Evolutionary conservation across 2,329 filamentous ascomycete species (phyloP).

Genomic region (Trichophyton verrucosum): DNA sequence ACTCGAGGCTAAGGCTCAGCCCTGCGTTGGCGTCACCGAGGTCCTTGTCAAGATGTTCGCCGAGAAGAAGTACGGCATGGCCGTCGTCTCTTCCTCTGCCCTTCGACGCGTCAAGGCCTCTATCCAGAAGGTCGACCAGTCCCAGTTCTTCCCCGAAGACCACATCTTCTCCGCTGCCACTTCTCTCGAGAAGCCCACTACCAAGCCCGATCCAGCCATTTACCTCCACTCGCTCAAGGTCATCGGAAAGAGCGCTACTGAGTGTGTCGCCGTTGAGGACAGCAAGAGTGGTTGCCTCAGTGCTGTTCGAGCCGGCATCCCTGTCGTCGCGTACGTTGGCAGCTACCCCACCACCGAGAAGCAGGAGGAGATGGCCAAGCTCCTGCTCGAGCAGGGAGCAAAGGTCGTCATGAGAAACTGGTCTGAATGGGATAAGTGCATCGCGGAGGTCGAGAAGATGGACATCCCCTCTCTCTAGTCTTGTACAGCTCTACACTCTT

Average conservation of each 20-base stretch:
- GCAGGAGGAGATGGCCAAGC: conserved; percentile 52
- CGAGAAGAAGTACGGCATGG: conserved; percentile 55
- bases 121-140: conserved; percentile 65
- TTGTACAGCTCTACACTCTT: not conserved
- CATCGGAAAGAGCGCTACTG: conserved; percentile 56
- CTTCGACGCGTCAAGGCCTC: conserved; percentile 65
- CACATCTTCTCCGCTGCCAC: conserved; percentile 73
- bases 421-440: conserved; percentile 33
- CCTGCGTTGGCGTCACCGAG: conserved; percentile 56
- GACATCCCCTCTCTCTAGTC: conserved; percentile 8
- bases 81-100: conserved; percentile 72
- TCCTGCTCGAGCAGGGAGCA: conserved; percentile 50
- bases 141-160: conserved; percentile 64
- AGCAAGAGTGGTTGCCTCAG: conserved; percentile 73
- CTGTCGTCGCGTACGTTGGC: conserved; percentile 73
- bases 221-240: conserved; percentile 66
- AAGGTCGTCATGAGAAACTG: conserved; percentile 46
- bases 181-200: conserved; percentile 64
- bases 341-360: conserved; percentile 52
- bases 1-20: conserved; percentile 53
- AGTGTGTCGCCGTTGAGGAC: conserved; percentile 77
- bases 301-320: conserved; percentile 64
- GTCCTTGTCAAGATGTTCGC: conserved; percentile 54
- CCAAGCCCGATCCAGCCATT: conserved; percentile 82
- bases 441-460: conserved; percentile 31